Percentiles rank a stretch among this genome's conserved stretches.
These are phyloP conservation scores for Penicillium sp. DNA, from an alignment of 2,329 filamentous ascomycete genomes.

Conservation along the genomic window DNA sequence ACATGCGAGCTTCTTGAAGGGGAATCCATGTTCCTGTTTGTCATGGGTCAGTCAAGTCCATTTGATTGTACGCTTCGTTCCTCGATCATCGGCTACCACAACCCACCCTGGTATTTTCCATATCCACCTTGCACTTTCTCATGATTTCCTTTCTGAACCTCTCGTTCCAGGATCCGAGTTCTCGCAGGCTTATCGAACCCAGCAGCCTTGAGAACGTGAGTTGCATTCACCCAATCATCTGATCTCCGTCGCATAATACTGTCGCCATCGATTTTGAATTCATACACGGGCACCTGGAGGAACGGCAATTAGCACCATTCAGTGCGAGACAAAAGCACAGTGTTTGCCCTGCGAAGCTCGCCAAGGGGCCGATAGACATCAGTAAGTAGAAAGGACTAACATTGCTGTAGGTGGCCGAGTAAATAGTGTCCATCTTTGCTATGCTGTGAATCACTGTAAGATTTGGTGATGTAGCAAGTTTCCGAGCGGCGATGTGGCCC, in stretches of 20 bases:
- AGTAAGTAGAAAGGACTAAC: slow-evolving; percentile 36
- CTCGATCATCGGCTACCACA: background rate
- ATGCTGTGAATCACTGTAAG: slow-evolving; percentile 26
- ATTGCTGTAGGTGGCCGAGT: slow-evolving; percentile 67
- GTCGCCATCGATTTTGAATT: slow-evolving; percentile 81
- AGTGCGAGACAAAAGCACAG: background rate
- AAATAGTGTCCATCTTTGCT: slow-evolving; percentile 50
- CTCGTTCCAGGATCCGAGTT: slow-evolving; percentile 90
- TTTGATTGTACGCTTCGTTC: background rate
- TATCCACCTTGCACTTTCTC: slow-evolving; percentile 99
- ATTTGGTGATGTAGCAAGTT: background rate
- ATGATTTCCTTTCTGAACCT: slow-evolving; percentile 93
- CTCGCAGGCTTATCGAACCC: slow-evolving; percentile 96
- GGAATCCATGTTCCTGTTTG: slow-evolving; percentile 88
- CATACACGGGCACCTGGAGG: slow-evolving; percentile 84
- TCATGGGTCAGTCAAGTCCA: slow-evolving; percentile 3
- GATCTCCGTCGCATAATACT: slow-evolving; percentile 94
- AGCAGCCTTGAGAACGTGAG: slow-evolving; percentile 94
- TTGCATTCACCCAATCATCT: slow-evolving; percentile 99
- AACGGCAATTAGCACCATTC: background rate
- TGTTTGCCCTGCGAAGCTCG: background rate
- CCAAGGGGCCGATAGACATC: background rate
- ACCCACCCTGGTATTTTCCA: slow-evolving; percentile 89
- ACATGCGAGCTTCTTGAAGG: slow-evolving; percentile 72
- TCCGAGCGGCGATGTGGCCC: slow-evolving; percentile 5